These are phyloP conservation scores for Sarocladiaceae sp. DNA, from an alignment of 2,329 filamentous ascomycete genomes.

Conservation along the genomic window DNA sequence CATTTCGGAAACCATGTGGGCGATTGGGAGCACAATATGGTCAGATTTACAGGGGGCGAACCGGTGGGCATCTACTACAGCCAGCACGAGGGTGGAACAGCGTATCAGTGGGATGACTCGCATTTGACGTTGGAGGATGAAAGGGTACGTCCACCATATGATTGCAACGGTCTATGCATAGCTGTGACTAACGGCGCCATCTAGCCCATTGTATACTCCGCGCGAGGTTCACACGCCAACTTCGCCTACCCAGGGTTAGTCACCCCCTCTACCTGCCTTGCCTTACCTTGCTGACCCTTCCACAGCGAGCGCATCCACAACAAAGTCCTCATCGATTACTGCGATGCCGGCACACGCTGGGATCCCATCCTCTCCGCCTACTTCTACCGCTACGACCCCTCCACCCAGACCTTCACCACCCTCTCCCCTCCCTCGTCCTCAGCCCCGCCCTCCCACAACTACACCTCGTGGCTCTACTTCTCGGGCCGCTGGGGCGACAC, in stretches of 20 bases:
- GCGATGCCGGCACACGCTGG: constrained; percentile 26
- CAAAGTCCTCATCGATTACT: constrained; percentile 25
- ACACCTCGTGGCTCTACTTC: constrained; percentile 29
- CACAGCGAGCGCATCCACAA: constrained; percentile 26
- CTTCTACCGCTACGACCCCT: constrained; percentile 26
- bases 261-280: too few species aligned
- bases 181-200: neutral
- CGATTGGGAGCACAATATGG: constrained; percentile 27
- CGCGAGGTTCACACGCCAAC: constrained; percentile 28
- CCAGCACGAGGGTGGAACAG: constrained; percentile 19
- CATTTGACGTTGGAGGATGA: constrained; percentile 17
- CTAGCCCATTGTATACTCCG: constrained; percentile 29
- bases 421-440: constrained; percentile 10
- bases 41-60: constrained; percentile 21
- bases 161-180: neutral
- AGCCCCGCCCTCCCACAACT: constrained; percentile 16
- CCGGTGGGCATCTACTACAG: constrained; percentile 22
- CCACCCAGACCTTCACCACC: constrained; percentile 16
- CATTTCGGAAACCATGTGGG: constrained; percentile 21
- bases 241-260: constrained; percentile 23
- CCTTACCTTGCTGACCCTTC: neutral
- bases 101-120: constrained; percentile 23
- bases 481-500: constrained; percentile 27
- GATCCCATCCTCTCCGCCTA: constrained; percentile 29
- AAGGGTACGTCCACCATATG: constrained; percentile 18